phyloP scores from a whole-genome alignment of 306 rosid species.

The Gillenia trifoliata region DNA sequence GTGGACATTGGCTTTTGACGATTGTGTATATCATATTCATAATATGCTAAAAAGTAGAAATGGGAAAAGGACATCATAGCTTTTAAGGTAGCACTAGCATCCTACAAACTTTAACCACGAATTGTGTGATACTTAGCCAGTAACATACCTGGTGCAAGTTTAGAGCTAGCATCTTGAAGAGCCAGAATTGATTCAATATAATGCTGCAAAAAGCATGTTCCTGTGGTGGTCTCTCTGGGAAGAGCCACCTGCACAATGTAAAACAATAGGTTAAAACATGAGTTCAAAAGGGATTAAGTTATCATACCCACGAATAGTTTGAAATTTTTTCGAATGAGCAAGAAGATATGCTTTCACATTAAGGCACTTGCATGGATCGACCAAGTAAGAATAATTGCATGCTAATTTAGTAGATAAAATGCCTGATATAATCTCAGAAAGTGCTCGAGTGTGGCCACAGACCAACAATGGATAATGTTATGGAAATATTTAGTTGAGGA shows the following conservation, averaged over 20 bases:
- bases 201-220: conserved; percentile 64
- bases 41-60: neutral
- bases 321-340: neutral
- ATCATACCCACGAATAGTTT: neutral
- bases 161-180: conserved; percentile 77
- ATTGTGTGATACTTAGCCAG: neutral
- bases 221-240: conserved; percentile 82
- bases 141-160: conserved; percentile 48
- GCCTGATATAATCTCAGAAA: neutral
- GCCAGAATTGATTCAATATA: conserved; percentile 81
- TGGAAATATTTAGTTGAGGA: neutral
- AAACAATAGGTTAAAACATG: conserved; percentile 12
- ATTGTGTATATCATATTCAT: neutral
- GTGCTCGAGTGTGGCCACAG: neutral
- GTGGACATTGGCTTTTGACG: neutral
- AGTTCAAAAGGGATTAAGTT: neutral
- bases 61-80: neutral
- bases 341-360: neutral
- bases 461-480: neutral
- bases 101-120: neutral
- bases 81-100: neutral
- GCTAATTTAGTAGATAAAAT: neutral
- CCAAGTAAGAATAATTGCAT: neutral
- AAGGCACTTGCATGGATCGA: neutral
- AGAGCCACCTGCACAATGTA: conserved; percentile 76